Conservation (phyloP, 495 filamentous ascomycete genomes). For the Alectoria sarmentosa region DNA sequence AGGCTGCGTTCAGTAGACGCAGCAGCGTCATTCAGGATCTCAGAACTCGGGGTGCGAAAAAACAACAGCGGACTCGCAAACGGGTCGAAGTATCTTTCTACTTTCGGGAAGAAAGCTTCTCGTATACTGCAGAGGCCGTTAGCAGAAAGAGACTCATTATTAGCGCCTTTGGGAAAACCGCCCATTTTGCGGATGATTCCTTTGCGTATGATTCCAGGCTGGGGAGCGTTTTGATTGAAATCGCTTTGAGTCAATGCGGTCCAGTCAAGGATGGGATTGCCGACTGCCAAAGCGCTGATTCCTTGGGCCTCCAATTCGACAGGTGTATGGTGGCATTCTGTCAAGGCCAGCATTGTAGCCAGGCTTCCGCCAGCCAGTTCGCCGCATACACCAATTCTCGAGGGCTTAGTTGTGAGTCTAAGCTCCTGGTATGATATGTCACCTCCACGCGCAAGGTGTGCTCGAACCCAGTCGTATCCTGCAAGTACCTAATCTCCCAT, state of each 20-base stretch:
- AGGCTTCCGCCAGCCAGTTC: slow-evolving; percentile 49
- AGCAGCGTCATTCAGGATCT: slow-evolving; percentile 29
- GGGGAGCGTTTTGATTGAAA: neutral
- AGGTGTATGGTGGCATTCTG: slow-evolving; percentile 40
- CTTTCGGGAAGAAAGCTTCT: slow-evolving; percentile 38
- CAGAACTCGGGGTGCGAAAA: slow-evolving; percentile 43
- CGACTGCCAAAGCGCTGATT: slow-evolving; percentile 35
- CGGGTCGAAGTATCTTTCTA: slow-evolving; percentile 48
- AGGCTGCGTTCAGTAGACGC: neutral
- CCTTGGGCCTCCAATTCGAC: slow-evolving; percentile 17
- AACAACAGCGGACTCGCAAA: slow-evolving; percentile 55
- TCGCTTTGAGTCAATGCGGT: slow-evolving; percentile 10
- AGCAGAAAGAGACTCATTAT: slow-evolving; percentile 1
- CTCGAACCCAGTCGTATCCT: slow-evolving; percentile 38
- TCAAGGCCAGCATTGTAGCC: slow-evolving; percentile 52
- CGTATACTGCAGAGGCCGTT: slow-evolving; percentile 24
- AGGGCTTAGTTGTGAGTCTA: slow-evolving; percentile 15
- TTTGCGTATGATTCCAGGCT: neutral
- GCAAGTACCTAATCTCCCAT: slow-evolving; percentile 25
- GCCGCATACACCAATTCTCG: slow-evolving; percentile 42
- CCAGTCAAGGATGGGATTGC: slow-evolving; percentile 40
- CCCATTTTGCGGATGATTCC: neutral
- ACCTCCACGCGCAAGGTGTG: slow-evolving; percentile 28
- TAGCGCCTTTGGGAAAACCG: neutral
- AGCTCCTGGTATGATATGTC: neutral